phyloP scores from a whole-genome alignment of 176 grass and related monocot species.

The Pharus latifolius region DNA sequence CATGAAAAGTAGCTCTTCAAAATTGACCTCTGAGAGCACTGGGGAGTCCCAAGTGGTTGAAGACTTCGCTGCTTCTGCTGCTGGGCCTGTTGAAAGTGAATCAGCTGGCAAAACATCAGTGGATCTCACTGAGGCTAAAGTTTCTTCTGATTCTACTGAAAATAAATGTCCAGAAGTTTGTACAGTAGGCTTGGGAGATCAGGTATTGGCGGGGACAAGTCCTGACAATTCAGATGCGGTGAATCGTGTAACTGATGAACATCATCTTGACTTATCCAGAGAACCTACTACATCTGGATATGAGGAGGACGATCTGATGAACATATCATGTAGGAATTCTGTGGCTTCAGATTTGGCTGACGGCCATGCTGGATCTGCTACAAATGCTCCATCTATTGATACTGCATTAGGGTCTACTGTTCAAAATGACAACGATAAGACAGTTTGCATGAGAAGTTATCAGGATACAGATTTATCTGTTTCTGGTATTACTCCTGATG shows the following conservation, averaged over 20 bases:
- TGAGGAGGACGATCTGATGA: constrained; percentile 7
- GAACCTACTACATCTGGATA: constrained; percentile 5
- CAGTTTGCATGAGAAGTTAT: constrained; percentile 14
- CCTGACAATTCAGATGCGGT: constrained; percentile 15
- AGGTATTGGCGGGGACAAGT: not conserved
- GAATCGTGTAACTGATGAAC: not conserved
- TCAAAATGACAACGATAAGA: constrained; percentile 14
- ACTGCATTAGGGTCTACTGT: constrained; percentile 9
- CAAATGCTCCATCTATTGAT: not conserved
- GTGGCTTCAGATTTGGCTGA: constrained; percentile 12
- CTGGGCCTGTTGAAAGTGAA: constrained; percentile 10
- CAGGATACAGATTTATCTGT: constrained; percentile 4
- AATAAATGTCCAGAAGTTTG: not conserved
- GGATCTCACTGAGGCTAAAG: constrained; percentile 11
- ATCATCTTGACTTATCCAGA: constrained; percentile 2
- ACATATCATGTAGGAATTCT: not conserved
- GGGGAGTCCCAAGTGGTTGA: constrained; percentile 1
- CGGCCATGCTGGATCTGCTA: not conserved
- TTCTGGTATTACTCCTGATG: not conserved
- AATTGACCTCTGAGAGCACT: not conserved
- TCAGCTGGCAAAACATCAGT: not conserved
- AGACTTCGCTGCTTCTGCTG: not conserved
- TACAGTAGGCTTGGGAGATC: not conserved
- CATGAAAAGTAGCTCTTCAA: not conserved
- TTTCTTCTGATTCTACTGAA: constrained; percentile 27